Evolutionary conservation across 1,139 yeast species (phyloP).

Genomic region (Debaryomyces singareniensis): DNA sequence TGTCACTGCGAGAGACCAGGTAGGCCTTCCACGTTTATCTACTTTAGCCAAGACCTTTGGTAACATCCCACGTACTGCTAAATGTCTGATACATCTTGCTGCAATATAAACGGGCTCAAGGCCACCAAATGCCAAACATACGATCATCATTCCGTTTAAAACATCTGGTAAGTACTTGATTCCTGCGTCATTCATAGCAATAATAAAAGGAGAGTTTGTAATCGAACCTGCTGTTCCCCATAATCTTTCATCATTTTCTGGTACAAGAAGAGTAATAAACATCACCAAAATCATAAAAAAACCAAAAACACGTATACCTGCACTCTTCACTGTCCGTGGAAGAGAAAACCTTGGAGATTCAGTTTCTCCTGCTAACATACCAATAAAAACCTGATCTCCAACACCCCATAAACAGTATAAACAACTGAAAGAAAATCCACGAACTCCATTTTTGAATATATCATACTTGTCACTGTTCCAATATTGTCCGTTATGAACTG

Average conservation of each 20-base stretch:
- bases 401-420: constrained; percentile 82
- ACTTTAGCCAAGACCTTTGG: constrained; percentile 30
- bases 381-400: constrained; percentile 75
- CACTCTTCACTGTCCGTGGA: constrained; percentile 72
- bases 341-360: constrained; percentile 60
- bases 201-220: constrained; percentile 49
- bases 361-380: constrained; percentile 83
- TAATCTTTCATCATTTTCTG: constrained; percentile 13
- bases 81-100: constrained; percentile 34
- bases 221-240: constrained; percentile 7
- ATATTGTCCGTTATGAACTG: constrained; percentile 34
- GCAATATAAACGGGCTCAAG: constrained; percentile 41
- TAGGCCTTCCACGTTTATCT: constrained; percentile 37
- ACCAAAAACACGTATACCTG: constrained; percentile 63
- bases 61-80: constrained; percentile 38
- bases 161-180: constrained; percentile 38
- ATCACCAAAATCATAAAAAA: constrained; percentile 48
- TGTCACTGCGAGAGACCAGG: constrained; percentile 35
- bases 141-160: constrained; percentile 36
- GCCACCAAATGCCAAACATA: constrained; percentile 38
- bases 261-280: constrained; percentile 43
- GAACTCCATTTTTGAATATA: constrained; percentile 50
- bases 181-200: constrained; percentile 52
- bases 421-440: constrained; percentile 84
- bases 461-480: constrained; percentile 41